Evolutionary conservation across 495 filamentous ascomycete species (phyloP), one percentile per base, ranked within the genome.

Genomic region (Xylaria bambusicola): DNA sequence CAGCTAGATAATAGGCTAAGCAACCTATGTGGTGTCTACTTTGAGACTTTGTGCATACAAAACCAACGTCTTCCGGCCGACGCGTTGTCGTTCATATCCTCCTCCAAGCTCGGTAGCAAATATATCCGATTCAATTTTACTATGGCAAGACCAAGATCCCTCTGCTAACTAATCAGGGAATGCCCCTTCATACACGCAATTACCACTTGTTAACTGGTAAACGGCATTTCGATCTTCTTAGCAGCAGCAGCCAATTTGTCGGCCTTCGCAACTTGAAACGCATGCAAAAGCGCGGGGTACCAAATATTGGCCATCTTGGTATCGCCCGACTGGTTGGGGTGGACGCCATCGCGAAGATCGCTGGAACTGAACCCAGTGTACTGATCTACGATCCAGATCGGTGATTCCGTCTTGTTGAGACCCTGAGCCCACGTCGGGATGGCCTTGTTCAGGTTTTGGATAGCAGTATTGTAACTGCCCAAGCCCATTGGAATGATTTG

Each of bases 321-420:
- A 52, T 81, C 77, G 2, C 79, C 79, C 2, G 66, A 50, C 44
- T 64, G 66, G 60, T 77, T 80, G 18, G 80, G 78, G 62, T 82
- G 80, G 24, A 82, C 65, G 20, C 80, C 80, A 65, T 82, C 80
- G 15, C 73, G 67, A 15, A 77, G 56, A 62, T 80, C 78, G 21
- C 58, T 62, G 7, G 56, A 64, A 49, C 61, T 68, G 62, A 78
- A 80, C 18, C 78, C 77, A 4, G 77, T 78, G 59, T 72, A 80
- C 53, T 78, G 75, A 57, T 83, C 78, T 4, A 82, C 80, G 1
- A 82, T 74, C 71, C 71, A 77, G 62, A 83, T 80, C 15, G 80
- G 80, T 7, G 77, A 80, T 23, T 67, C 70, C 24, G 77, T 80
- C 17, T 61, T 74, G 71, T 77, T 82, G 56, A 75, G 67, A 5